Base-by-base conservation (phyloP, 1,284 basidiomycete species). In the Lentinula novae-zelandiae region DNA sequence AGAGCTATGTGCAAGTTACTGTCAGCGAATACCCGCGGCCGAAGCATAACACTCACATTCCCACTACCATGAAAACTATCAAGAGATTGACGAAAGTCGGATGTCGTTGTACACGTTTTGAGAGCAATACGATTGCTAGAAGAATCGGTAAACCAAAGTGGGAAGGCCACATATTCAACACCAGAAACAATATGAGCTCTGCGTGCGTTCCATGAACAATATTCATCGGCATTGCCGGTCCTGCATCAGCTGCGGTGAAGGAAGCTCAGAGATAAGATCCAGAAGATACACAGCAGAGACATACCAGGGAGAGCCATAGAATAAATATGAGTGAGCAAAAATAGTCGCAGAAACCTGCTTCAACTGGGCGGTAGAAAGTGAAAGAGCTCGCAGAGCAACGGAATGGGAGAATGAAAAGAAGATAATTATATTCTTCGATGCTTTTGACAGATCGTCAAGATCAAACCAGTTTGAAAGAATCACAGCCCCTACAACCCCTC, bases 141-240 rank as follows among this genome's bases (percentile, higher is more conserved):
- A 82, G 67, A n/a, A 80, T 31, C 15, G 79, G 79, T 20, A 82
- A 73, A 6, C 78, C 78, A 57, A 80, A 69, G 66, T 81, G 79
- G 9, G 79, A 78, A 3, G 81, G 73, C 76, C 77, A 79, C 65
- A 80, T 73, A 63, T 81, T 80, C 58, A 82, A 66, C n/a, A 79
- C 70, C 60, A 81, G 70, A 64, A 77, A 82, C 6, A 71, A 69
- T 3, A 77, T 64, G 17, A 81, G 68, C 61, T 79, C 69, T 8
- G 68, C 59, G 62, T 77, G 71, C 5, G 76, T 79, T 49, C 76
- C 79, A 52, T 73, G 72, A 44, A 80, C 72, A 53, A 78, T 77
- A 56, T 79, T 78, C 6, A 72, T 46, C 17, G 70, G 67, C 20
- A 52, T 33, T 13, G 36, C 44, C 34, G 56, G 17, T 40, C 49